These are phyloP conservation scores for Termitomyces sp. DNA, from an alignment of 768 basidiomycete genomes.

Conservation along the genomic window DNA sequence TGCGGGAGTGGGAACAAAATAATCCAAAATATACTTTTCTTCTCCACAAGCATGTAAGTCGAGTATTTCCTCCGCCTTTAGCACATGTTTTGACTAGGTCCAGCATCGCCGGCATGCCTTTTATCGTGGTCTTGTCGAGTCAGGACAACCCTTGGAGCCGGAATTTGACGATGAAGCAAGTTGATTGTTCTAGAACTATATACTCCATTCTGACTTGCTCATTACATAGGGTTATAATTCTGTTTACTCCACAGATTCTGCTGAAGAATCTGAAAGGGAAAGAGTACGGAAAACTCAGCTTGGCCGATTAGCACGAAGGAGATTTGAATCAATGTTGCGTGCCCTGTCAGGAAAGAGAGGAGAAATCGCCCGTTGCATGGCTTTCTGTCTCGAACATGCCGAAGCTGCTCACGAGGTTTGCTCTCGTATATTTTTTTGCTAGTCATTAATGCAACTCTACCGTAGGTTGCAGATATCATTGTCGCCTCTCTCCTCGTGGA, in stretches of 20 bases:
- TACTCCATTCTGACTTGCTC: conserved; percentile 2
- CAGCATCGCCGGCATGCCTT: conserved; percentile 71
- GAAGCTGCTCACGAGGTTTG: conserved; percentile 90
- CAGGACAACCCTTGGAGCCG: conserved; percentile 45
- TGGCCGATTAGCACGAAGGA: conserved; percentile 70
- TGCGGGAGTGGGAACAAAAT: conserved; percentile 69
- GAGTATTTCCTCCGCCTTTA: conserved; percentile 1
- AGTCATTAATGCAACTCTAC: neutral
- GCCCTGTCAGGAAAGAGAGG: conserved; percentile 81
- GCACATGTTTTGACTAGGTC: conserved; percentile 1
- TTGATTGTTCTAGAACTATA: neutral
- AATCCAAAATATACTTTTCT: conserved; percentile 86
- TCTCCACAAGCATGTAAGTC: conserved; percentile 45
- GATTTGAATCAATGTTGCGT: conserved; percentile 90
- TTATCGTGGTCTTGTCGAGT: conserved; percentile 65
- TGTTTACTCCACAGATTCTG: conserved; percentile 88
- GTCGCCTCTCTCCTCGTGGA: conserved; percentile 84
- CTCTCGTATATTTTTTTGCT: conserved; percentile 1
- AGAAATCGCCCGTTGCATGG: conserved; percentile 92
- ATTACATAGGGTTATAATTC: conserved; percentile 72
- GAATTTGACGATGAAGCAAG: conserved; percentile 80
- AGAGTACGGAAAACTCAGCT: conserved; percentile 69
- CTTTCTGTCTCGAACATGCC: conserved; percentile 94
- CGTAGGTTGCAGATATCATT: conserved; percentile 87
- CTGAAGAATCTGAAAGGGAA: conserved; percentile 90